Evolutionary conservation across 2,329 filamentous ascomycete species (phyloP).

Genomic region (Xylariaceae sp.): DNA sequence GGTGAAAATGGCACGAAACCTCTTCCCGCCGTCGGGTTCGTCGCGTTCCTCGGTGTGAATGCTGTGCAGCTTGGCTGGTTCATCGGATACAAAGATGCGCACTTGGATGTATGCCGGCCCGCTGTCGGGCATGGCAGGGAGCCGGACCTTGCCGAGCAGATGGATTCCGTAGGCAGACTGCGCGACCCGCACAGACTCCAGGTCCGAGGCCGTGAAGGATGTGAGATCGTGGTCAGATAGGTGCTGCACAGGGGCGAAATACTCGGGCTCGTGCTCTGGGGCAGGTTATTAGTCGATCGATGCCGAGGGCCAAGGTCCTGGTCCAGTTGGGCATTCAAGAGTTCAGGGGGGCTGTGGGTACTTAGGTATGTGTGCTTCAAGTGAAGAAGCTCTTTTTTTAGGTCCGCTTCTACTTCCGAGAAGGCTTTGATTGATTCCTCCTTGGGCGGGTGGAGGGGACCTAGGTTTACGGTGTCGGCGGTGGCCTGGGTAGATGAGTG

Average conservation of each 20-base stretch:
- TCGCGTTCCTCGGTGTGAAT: slow-evolving; percentile 45
- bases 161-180: slow-evolving; percentile 43
- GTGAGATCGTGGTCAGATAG: slow-evolving; percentile 37
- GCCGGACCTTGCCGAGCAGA: slow-evolving; percentile 44
- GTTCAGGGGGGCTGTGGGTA: neutral
- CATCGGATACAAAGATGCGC: slow-evolving; percentile 40
- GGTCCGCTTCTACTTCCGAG: slow-evolving; percentile 43
- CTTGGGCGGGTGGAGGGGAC: slow-evolving; percentile 43
- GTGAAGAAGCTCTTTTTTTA: slow-evolving; percentile 47
- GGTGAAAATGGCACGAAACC: slow-evolving; percentile 42
- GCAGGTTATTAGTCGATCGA: neutral
- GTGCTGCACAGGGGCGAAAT: slow-evolving; percentile 45
- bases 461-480: slow-evolving; percentile 48
- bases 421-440: slow-evolving; percentile 48
- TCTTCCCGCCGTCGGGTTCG: slow-evolving; percentile 38
- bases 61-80: slow-evolving; percentile 39
- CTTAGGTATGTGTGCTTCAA: slow-evolving; percentile 30
- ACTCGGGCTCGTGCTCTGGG: slow-evolving; percentile 47
- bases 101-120: slow-evolving; percentile 43
- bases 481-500: slow-evolving; percentile 37
- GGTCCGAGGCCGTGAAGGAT: slow-evolving; percentile 35
- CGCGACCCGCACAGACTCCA: slow-evolving; percentile 41
- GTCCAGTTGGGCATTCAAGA: neutral
- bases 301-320: neutral
- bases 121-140: slow-evolving; percentile 37